Evolutionary conservation across 805 yeast genomes (phyloP), one percentile per base, ranked within the genome.

Genomic region (Candida dendrica): DNA sequence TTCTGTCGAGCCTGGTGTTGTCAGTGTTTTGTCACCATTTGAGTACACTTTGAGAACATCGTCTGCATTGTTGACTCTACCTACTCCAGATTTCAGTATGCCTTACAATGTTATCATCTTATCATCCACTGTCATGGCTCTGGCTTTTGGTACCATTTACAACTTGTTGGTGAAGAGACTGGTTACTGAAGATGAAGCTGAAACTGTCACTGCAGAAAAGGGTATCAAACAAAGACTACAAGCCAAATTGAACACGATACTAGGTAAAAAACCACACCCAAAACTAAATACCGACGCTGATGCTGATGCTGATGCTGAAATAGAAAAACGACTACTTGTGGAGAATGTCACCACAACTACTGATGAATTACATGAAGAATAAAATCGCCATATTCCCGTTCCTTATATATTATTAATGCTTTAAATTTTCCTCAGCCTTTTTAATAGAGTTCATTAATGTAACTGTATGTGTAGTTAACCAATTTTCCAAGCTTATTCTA

Each of bases 31-130:
- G 8, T 59, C 62, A 10, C 68, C 66, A 43, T 51, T 26, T 11
- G 34, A 46, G 6, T 81, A 83, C 51, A 71, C 75, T 45, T 52
- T 81, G 46, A 74, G 98, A 56, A 87, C 98, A 0, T 77, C 96
- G 4, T 84, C 97, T n/a, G 73, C 90, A 35, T 68, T 93, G 44
- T 68, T 93, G 38, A 78, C 93, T 0, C 70, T 93, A 40, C 96
- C 98, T 3, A 93, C 98, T 0, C 98, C 98, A 0, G 98, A 93
- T 65, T 93, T 93, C 64, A 85, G 95, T 47, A 93, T 93, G 98
- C 98, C 98, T 1, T 93, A 93, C 60, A 93, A 93, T 54, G 98
- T 93, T 34, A 91, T 93, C 46, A 93, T 93, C 37, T 69, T 93
- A 47, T 86, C 98, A 0, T 86, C 95, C 7, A 93, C 98, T 0